These are phyloP conservation scores for Mortierella sp. DNA, from an alignment of 371 early-diverging fungal species.

Conservation along the genomic window DNA sequence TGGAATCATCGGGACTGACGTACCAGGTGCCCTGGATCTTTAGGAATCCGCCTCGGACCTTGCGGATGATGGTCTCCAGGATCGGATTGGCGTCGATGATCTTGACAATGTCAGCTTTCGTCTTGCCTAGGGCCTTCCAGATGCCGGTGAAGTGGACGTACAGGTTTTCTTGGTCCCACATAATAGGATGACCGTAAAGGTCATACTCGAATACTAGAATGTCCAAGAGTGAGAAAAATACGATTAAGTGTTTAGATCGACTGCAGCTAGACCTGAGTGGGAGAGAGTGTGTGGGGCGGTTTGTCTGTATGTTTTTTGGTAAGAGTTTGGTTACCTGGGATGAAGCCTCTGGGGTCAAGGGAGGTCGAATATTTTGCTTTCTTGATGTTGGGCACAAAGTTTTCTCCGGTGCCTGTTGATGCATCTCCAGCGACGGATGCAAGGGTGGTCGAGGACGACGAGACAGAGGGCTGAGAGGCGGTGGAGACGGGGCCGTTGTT, in stretches of 20 bases:
- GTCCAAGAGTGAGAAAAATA: background rate
- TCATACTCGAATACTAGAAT: constrained; percentile 74
- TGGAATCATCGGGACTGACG: constrained; percentile 8
- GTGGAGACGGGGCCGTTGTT: constrained; percentile 22
- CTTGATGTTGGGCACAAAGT: constrained; percentile 61
- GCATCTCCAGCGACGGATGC: constrained; percentile 32
- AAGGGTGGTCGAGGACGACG: constrained; percentile 31
- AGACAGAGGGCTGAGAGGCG: constrained; percentile 35
- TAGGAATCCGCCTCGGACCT: constrained; percentile 78
- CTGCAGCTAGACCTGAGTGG: background rate
- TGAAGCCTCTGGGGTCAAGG: constrained; percentile 74
- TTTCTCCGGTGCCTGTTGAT: constrained; percentile 36
- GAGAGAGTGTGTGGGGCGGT: background rate
- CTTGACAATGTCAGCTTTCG: constrained; percentile 78
- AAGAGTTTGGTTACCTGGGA: constrained; percentile 65
- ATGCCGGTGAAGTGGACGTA: constrained; percentile 83
- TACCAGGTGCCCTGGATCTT: constrained; percentile 83
- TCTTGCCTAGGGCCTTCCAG: constrained; percentile 79
- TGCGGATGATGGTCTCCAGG: constrained; percentile 65
- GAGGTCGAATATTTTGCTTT: constrained; percentile 74
- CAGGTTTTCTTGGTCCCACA: constrained; percentile 82
- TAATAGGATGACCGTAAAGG: constrained; percentile 71
- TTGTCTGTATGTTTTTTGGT: background rate
- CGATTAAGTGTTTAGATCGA: background rate
- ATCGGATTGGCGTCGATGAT: constrained; percentile 77